These are phyloP conservation scores for Trichosporon coremiiforme DNA, from an alignment of 1,284 basidiomycete species.

Conservation along the genomic window DNA sequence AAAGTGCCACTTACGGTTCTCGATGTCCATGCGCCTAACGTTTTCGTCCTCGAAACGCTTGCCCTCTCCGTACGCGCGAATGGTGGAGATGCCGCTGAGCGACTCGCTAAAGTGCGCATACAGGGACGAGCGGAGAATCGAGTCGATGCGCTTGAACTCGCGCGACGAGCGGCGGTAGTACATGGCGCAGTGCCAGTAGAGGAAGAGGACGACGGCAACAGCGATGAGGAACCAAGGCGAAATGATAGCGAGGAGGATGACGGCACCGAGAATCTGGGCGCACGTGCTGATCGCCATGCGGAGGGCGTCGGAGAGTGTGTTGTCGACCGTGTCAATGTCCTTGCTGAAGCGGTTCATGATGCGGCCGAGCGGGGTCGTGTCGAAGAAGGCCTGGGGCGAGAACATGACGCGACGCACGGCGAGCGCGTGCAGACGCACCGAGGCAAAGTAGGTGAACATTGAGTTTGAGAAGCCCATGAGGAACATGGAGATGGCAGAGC, in stretches of 20 bases:
- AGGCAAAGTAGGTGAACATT: slow-evolving; percentile 66
- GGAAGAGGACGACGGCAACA: slow-evolving; percentile 64
- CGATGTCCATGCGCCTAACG: slow-evolving; percentile 74
- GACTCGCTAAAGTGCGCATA: slow-evolving; percentile 88
- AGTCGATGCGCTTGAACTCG: slow-evolving; percentile 70
- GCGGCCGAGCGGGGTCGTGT: slow-evolving; percentile 85
- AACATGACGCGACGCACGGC: slow-evolving; percentile 67
- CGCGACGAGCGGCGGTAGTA: slow-evolving; percentile 88
- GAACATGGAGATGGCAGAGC: slow-evolving; percentile 60
- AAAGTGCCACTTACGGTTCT: slow-evolving; percentile 62
- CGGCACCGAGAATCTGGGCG: slow-evolving; percentile 60
- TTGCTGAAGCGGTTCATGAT: slow-evolving; percentile 50
- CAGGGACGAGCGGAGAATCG: slow-evolving; percentile 59
- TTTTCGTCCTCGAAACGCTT: slow-evolving; percentile 75
- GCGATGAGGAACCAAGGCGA: slow-evolving; percentile 83
- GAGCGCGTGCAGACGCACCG: slow-evolving; percentile 60
- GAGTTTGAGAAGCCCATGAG: slow-evolving; percentile 59
- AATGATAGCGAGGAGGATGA: slow-evolving; percentile 74
- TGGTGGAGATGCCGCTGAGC: slow-evolving; percentile 79
- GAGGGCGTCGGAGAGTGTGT: slow-evolving; percentile 66
- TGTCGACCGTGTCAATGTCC: slow-evolving; percentile 81
- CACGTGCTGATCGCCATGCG: slow-evolving; percentile 65
- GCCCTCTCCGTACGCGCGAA: slow-evolving; percentile 77
- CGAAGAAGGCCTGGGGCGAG: slow-evolving; percentile 85
- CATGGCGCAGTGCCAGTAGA: slow-evolving; percentile 64